Base-by-base conservation (phyloP, 2,329 filamentous ascomycete species). In the Talaromyces amestolkiae region DNA sequence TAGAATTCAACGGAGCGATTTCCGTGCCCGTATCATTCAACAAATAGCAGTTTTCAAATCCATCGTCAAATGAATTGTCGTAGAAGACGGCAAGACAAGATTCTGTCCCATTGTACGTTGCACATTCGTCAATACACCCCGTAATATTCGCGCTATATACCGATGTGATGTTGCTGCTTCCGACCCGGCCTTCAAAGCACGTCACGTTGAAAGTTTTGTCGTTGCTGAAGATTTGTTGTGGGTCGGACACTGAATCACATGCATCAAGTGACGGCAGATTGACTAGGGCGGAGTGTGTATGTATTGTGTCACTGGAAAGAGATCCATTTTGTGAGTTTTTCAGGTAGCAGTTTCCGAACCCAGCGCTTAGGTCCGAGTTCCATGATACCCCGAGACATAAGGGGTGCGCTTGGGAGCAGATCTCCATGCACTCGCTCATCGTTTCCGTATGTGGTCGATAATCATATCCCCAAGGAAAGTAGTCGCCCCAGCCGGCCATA, bases 1-100 rank as follows among this genome's bases (percentile, higher is more conserved):
- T 64, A 24, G 51, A 64, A 19, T 64, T 58, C 2, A 41, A n/a
- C 15, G 39, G 39, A 33, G 10, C 15, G 1, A 9, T n/a, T 7
- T 45, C 9, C 10, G n/a, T 15, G 31, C 37, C 41, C n/a, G 51
- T 64, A 24, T 2, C 27, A 13, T 64, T 58, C 37, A 64, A 17
- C 31, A 64, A 47, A 24, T 64, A 64, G 51, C 61, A 64, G n/a
- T 64, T 64, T 3, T 64, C 51, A 27, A 58, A 64, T 19, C 61
- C 61, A 47, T 64, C 51, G 6, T 6, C 19, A 58, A 49, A 64
- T 10, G 53, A 58, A 49, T 64, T 64, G 39, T 64, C 61, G 51
- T 58, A 58, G n/a, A 27, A 58, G 27, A 64, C 61, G 3, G 13
- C 61, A 45, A 58, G 7, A 9, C 61, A 64, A 13, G 39, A 58